These are phyloP conservation scores for Cladobotryum mycophilum DNA, from an alignment of 2,329 filamentous ascomycete species.

Conservation along the genomic window DNA sequence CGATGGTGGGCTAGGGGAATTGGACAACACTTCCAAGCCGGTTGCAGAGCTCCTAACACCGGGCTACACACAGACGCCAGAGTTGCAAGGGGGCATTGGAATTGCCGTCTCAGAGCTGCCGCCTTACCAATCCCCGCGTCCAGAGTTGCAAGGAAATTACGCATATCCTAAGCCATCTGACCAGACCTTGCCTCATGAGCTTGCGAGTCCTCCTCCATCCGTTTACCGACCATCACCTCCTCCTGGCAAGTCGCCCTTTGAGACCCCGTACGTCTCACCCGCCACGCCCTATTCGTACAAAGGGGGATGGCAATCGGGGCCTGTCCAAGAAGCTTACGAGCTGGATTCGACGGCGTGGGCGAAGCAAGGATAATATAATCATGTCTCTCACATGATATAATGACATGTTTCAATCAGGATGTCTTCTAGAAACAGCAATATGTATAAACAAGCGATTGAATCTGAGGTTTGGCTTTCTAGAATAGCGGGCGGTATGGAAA, in stretches of 20 bases:
- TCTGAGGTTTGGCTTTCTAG: no score
- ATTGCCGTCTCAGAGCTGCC: constrained; percentile 18
- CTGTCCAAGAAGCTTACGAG: constrained; percentile 27
- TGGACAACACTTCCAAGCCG: constrained; percentile 19
- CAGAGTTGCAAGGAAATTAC: constrained; percentile 23
- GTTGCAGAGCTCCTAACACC: constrained; percentile 12
- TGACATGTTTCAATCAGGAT: no score
- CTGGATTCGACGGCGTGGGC: constrained; percentile 17
- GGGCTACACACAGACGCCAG: constrained; percentile 19
- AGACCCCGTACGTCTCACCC: constrained; percentile 1
- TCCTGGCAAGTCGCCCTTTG: constrained; percentile 10
- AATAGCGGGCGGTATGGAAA: no score
- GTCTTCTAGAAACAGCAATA: no score
- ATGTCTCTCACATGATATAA: no score
- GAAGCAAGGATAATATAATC: background rate
- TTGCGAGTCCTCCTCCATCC: constrained; percentile 16
- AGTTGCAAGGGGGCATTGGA: constrained; percentile 17
- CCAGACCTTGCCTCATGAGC: constrained; percentile 18
- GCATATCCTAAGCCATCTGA: constrained; percentile 13
- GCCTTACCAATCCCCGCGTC: constrained; percentile 17
- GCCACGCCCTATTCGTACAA: constrained; percentile 9
- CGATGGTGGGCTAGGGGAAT: constrained; percentile 14
- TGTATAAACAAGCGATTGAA: no score
- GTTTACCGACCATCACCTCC: constrained; percentile 14
- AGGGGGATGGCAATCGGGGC: constrained; percentile 30